Evolutionary conservation across 139 green algal species (phyloP), one percentile per base, ranked within the genome.

Genomic region (Limnomonas spitsbergensis): DNA sequence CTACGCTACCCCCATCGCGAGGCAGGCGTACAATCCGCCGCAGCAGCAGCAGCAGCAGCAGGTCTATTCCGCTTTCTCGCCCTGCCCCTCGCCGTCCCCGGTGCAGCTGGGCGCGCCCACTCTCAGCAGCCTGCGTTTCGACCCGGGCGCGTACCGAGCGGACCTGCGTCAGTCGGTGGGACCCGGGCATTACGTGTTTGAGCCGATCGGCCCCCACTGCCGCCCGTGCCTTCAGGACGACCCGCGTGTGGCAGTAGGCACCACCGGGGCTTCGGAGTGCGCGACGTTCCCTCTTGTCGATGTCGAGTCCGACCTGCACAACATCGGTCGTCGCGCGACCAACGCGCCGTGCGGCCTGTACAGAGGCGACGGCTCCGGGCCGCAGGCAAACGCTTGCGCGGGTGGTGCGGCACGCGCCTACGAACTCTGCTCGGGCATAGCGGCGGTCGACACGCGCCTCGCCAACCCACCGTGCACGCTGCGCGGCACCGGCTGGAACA

Each of bases 401-500:
- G 20, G 6, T 6, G 53, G 4, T 6, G 54, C 69, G 7, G 26
- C 31, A 29, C 4, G 26, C 4, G 9, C 69, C 9, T 35, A 54
- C 14, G 35, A 14, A 53, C 34, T 47, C 20, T 78, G 39, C 71
- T 4, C 39, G 40, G 6, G 9, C 24, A 39, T 78, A 35, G 6
- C 4, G 38, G 24, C 69, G 35, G 35, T 53, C 29, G 35, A 67
- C 40, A 78, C 71, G 71, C 71, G 39, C 26, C 40, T 78, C 7
- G 47, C 14, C 4, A 78, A 66, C 27, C 71, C 71, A 14, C 71
- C 71, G 27, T 67, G 20, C 9, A 78, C 71, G 37, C 40, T 78
- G 38, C 71, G 71, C 6, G 20, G 71, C 71, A 78, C 71, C 26
- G 71, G 71, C 24, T 78, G 71, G 71, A 68, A 66, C 71, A 35